phyloP scores from a whole-genome alignment of 345 rosid species.

The Linum lewisii region DNA sequence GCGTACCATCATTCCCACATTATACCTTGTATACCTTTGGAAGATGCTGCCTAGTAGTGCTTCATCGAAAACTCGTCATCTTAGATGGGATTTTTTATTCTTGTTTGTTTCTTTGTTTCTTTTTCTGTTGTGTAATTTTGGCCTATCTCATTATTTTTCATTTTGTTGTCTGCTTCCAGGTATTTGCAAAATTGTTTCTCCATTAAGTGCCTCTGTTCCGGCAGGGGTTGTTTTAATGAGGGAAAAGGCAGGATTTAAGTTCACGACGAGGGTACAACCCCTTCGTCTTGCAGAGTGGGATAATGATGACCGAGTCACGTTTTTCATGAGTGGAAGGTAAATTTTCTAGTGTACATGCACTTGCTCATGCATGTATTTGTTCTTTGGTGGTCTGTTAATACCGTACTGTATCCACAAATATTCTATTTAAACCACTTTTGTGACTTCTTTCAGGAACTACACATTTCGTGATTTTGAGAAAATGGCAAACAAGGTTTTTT shows the following conservation, averaged over 20 bases:
- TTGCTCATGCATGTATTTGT: conserved; percentile 10
- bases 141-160: not conserved
- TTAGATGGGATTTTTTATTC: not conserved
- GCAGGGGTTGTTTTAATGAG: conserved; percentile 86
- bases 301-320: conserved; percentile 78
- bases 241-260: conserved; percentile 86
- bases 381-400: not conserved
- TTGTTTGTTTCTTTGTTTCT: not conserved
- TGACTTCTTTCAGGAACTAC: conserved; percentile 62
- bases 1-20: too few species aligned
- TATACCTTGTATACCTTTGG: not conserved
- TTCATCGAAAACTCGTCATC: not conserved
- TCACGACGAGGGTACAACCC: conserved; percentile 97
- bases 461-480: conserved; percentile 95
- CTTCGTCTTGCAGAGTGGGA: conserved; percentile 99
- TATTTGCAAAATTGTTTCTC: conserved; percentile 89
- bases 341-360: conserved; percentile 14
- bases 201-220: conserved; percentile 76
- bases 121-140: not conserved
- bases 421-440: conserved; percentile 21
- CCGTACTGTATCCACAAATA: too few species aligned
- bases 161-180: conserved; percentile 29
- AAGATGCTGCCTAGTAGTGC: not conserved
- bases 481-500: conserved; percentile 95
- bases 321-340: conserved; percentile 98